phyloP scores from a whole-genome alignment of 2,329 filamentous ascomycete genomes.

The Penicillium sp. region DNA sequence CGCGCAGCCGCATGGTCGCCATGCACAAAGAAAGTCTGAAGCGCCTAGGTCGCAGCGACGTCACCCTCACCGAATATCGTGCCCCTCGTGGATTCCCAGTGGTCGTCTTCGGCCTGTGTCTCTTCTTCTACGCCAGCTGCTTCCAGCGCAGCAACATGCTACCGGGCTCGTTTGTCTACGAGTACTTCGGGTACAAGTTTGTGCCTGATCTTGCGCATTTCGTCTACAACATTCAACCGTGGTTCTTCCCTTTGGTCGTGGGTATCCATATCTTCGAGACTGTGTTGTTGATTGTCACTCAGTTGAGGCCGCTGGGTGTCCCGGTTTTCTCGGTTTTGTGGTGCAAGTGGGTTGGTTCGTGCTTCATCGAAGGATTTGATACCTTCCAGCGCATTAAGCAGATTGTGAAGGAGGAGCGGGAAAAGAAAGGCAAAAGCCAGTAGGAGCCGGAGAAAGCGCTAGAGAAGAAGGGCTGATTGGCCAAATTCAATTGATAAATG shows the following conservation, averaged over 20 bases:
- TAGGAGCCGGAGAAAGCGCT: conserved; percentile 6
- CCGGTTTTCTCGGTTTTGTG: conserved; percentile 51
- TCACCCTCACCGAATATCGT: conserved; percentile 56
- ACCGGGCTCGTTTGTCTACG: conserved; percentile 55
- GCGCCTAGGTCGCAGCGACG: conserved; percentile 62
- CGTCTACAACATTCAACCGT: conserved; percentile 61
- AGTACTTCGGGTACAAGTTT: conserved; percentile 48
- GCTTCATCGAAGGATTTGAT: conserved; percentile 57
- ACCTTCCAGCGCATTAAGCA: conserved; percentile 50
- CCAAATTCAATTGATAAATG: background rate
- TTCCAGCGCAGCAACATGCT: conserved; percentile 55
- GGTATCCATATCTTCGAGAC: conserved; percentile 67
- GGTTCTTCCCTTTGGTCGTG: conserved; percentile 62
- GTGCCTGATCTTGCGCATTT: conserved; percentile 62
- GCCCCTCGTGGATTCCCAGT: conserved; percentile 55
- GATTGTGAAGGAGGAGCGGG: conserved; percentile 44
- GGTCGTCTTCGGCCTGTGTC: conserved; percentile 57
- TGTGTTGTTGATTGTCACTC: conserved; percentile 47
- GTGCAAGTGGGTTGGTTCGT: conserved; percentile 56
- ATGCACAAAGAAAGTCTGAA: conserved; percentile 66
- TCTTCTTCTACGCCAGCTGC: conserved; percentile 57
- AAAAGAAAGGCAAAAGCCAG: conserved; percentile 32
- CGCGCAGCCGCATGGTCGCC: conserved; percentile 69
- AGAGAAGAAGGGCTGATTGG: background rate
- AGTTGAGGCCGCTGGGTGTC: conserved; percentile 56